Percentiles rank a stretch among this genome's conserved stretches.
Evolutionary conservation across 495 filamentous ascomycete species (phyloP).

Genomic region (Aspergillus sclerotiicarbonarius): DNA sequence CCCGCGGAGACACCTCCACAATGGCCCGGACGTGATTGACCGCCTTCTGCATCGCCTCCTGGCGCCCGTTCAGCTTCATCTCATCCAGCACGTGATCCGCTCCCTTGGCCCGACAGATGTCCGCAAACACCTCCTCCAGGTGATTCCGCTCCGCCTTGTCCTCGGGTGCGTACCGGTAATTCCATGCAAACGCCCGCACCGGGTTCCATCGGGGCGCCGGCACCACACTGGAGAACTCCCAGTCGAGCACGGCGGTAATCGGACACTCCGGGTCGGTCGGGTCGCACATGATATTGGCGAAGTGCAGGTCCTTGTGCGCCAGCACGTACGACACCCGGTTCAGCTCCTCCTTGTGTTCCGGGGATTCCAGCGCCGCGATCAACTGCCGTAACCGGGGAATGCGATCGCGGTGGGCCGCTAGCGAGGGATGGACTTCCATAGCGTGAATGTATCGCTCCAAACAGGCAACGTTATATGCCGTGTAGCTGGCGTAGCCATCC

Average conservation of each 20-base stretch:
- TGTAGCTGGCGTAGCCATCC: conserved; percentile 10
- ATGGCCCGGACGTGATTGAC: conserved; percentile 21
- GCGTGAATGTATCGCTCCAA: conserved; percentile 19
- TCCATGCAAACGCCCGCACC: conserved; percentile 29
- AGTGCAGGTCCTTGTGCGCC: conserved; percentile 39
- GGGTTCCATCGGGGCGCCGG: conserved; percentile 32
- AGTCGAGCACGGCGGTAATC: conserved; percentile 38
- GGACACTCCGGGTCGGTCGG: conserved; percentile 11
- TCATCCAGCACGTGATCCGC: conserved; percentile 7
- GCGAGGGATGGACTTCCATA: conserved; percentile 23
- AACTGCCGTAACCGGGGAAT: background rate
- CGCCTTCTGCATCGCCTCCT: conserved; percentile 18
- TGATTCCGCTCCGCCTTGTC: conserved; percentile 23
- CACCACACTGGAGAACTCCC: conserved; percentile 37
- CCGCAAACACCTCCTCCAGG: conserved; percentile 23
- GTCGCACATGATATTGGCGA: conserved; percentile 34
- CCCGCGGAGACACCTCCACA: conserved; percentile 21
- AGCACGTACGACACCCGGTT: conserved; percentile 24
- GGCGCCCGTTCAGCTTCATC: conserved; percentile 11
- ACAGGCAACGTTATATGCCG: conserved; percentile 19
- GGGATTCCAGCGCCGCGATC: background rate
- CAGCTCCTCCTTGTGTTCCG: conserved; percentile 13
- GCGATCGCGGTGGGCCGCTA: conserved; percentile 21
- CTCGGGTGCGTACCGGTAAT: conserved; percentile 17
- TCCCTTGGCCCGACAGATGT: conserved; percentile 12